Evolutionary conservation across 2,329 filamentous ascomycete genomes (phyloP), one percentile per base, ranked within the genome.

Genomic region (Ophiocordyceps camponoti-floridani): DNA sequence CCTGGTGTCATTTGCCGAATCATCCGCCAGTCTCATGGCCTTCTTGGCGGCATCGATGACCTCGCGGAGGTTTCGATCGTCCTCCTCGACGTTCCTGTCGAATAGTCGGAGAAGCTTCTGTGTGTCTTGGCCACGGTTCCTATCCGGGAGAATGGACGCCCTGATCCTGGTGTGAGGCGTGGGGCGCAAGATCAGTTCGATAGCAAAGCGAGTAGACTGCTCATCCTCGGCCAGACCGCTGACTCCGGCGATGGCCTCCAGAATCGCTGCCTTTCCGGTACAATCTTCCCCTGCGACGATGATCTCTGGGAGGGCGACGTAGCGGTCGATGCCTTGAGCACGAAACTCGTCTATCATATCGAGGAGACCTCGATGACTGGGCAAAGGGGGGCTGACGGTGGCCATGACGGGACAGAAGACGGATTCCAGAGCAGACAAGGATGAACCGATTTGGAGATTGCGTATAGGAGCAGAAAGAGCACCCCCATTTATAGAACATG

Each of bases 251-350:
- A 82, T 73, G 1, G 75, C 77, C 51, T 82, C 75, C 0, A 82
- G 66, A 0, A 80, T 73, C 0, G 75, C 79, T 46, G 72, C 78
- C 54, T 82, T 82, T 4, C 77, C 77, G 1, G 70, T 69, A 0
- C 70, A 77, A 50, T 79, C 75, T 46, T 79, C 70, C 3, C 77
- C 76, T 43, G 69, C 74, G 12, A 79, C 74, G 27, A 79, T 69
- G 46, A 70, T 66, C 48, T 69, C 59, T 0, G 67, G 67, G 0
- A 69, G 55, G 13, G 61, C 60, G 14, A 70, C 56, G 47, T 51
- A 45, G 13, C 41, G 38, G 33, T 45, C 46, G 26, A 52, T 47
- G 13, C 47, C 44, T 12, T 47, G 28, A n/a, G 50, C 48, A 5
- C 50, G 46, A 23, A 52, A 45, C 14, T 42, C 44, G 40, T 50